Percentiles rank a stretch among this genome's conserved stretches.
Evolutionary conservation across 148 eudicot species (phyloP).

Genomic region (Polygonum aviculare): DNA sequence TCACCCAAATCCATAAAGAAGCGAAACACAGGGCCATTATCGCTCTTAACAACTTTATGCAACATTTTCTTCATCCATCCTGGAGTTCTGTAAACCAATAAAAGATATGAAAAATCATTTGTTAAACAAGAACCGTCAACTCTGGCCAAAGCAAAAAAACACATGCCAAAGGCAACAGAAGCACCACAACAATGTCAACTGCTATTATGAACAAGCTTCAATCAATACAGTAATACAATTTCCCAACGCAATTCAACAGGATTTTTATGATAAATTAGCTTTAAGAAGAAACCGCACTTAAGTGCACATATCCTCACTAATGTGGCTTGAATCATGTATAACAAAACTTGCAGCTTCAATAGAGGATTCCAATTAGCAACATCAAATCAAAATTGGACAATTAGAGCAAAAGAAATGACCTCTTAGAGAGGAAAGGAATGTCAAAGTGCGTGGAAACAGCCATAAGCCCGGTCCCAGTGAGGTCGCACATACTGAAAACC

Average conservation of each 20-base stretch:
- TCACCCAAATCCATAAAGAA: constrained; percentile 93
- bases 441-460: constrained; percentile 79
- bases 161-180: background rate
- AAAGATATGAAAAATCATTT: background rate
- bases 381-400: background rate
- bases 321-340: background rate
- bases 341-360: background rate
- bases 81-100: constrained; percentile 44
- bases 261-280: background rate
- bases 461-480: constrained; percentile 88
- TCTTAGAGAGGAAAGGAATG: constrained; percentile 67
- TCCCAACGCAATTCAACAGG: background rate
- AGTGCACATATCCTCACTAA: background rate
- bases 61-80: constrained; percentile 83
- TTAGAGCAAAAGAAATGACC: constrained; percentile 22
- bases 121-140: background rate
- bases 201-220: background rate
- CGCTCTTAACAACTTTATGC: constrained; percentile 52
- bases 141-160: constrained; percentile 14
- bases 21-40: constrained; percentile 86
- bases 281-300: background rate
- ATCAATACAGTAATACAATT: background rate
- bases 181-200: background rate
- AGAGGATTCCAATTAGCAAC: background rate
- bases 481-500: constrained; percentile 92